These are phyloP conservation scores for Solanum appendiculatum DNA, from an alignment of 257 asterid species.

Conservation along the genomic window DNA sequence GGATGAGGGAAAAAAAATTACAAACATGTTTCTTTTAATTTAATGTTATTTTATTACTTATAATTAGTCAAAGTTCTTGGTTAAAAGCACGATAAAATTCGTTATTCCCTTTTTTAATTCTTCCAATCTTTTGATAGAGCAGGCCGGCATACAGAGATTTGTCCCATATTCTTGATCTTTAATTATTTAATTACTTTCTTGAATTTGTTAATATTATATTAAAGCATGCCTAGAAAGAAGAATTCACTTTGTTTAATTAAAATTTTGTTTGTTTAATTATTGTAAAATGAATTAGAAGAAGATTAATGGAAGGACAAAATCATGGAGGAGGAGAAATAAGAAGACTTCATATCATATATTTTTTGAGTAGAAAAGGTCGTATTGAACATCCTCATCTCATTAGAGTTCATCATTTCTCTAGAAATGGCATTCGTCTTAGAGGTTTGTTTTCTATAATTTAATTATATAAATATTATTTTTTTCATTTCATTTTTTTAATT, in stretches of 20 bases:
- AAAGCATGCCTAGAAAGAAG: conserved; percentile 35
- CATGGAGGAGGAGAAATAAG: conserved; percentile 61
- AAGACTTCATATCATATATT: conserved; percentile 67
- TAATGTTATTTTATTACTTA: background rate
- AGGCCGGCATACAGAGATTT: conserved; percentile 53
- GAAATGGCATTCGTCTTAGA: conserved; percentile 67
- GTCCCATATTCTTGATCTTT: conserved; percentile 30
- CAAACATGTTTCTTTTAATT: conserved; percentile 6
- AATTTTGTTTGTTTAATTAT: conserved; percentile 12
- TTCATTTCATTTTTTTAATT: background rate
- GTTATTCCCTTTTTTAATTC: background rate
- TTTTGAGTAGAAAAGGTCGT: conserved; percentile 66
- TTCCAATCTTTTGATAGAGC: conserved; percentile 12
- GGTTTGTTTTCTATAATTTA: conserved; percentile 23
- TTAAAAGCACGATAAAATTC: conserved; percentile 10
- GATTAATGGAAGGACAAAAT: conserved; percentile 47
- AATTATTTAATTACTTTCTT: background rate
- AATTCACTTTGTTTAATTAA: conserved; percentile 4
- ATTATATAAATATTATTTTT: background rate
- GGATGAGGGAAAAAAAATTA: background rate
- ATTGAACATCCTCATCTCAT: conserved; percentile 87
- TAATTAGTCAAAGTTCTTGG: conserved; percentile 4
- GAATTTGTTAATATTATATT: conserved; percentile 2
- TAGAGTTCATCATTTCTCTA: conserved; percentile 62
- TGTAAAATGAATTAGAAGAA: conserved; percentile 15